Evolutionary conservation across 2,329 filamentous ascomycete genomes (phyloP).

Genomic region (Emergomyces africanus): DNA sequence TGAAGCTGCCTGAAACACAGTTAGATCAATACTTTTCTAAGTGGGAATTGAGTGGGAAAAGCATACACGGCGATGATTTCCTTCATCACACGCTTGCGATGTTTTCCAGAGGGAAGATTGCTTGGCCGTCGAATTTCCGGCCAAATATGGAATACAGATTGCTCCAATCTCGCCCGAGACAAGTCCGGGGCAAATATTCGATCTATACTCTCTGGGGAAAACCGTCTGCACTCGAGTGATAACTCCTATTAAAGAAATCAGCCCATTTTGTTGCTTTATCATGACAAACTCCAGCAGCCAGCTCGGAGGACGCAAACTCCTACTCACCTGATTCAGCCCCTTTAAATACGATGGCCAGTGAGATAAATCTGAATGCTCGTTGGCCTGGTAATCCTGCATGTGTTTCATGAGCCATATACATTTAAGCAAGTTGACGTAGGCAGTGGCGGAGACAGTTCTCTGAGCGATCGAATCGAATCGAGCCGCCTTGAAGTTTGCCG

Average conservation of each 20-base stretch:
- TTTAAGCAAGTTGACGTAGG: conserved; percentile 1
- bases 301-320: not conserved
- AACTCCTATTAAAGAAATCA: conserved; percentile 1
- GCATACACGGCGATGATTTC: not conserved
- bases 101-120: conserved; percentile 1
- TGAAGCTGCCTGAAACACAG: not conserved
- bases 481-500: not conserved
- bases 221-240: conserved; percentile 1
- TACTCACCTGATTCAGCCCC: not conserved
- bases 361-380: not conserved
- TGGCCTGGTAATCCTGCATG: not conserved
- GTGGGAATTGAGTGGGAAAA: not conserved
- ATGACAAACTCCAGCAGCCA: not conserved
- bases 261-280: not conserved
- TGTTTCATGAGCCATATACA: conserved; percentile 1
- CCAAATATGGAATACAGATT: conserved; percentile 2
- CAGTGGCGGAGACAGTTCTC: not conserved
- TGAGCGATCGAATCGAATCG: not conserved
- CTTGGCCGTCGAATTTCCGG: not conserved
- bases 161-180: not conserved
- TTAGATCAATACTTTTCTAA: not conserved
- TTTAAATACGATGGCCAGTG: conserved; percentile 3
- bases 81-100: not conserved
- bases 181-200: conserved; percentile 1
- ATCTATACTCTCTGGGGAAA: not conserved